Percentiles rank a stretch among this genome's conserved stretches.
These are phyloP conservation scores for Apiospora phragmitis DNA, from an alignment of 2,329 filamentous ascomycete species.

Conservation along the genomic window DNA sequence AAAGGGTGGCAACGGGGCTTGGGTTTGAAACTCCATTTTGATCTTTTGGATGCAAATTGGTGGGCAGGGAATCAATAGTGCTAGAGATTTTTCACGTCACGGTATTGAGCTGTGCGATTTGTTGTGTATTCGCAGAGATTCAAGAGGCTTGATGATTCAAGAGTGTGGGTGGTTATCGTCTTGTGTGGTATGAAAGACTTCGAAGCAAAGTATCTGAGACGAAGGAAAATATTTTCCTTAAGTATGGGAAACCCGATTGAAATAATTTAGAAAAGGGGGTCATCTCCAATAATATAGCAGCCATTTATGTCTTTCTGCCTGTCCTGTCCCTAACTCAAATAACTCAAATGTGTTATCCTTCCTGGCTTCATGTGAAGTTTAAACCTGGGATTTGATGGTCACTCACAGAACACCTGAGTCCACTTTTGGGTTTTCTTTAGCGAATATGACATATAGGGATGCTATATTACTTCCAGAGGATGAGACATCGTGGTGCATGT, in stretches of 20 bases:
- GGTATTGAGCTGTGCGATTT: not conserved
- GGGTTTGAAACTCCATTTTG: not conserved
- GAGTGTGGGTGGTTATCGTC: not conserved
- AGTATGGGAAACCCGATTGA: not conserved
- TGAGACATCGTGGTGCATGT: not conserved
- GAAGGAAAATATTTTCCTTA: not conserved
- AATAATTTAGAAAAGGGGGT: not conserved
- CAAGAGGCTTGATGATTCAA: not conserved
- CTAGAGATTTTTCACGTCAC: not conserved
- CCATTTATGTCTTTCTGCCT: not conserved
- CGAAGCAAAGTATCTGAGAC: not conserved
- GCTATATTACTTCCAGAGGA: not conserved
- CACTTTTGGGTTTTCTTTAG: not conserved
- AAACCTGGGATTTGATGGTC: not conserved
- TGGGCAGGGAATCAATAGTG: not conserved
- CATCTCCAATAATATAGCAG: not conserved
- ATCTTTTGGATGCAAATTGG: not conserved
- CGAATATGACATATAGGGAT: not conserved
- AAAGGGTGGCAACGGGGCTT: not conserved
- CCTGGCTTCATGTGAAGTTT: not conserved
- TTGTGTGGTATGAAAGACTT: not conserved
- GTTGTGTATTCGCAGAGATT: not conserved
- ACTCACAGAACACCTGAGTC: too few relatives aligned
- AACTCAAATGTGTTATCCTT: not conserved
- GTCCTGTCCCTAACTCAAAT: not conserved